Base-by-base conservation (phyloP, 768 basidiomycete species). In the Phaeotremella fagi region DNA sequence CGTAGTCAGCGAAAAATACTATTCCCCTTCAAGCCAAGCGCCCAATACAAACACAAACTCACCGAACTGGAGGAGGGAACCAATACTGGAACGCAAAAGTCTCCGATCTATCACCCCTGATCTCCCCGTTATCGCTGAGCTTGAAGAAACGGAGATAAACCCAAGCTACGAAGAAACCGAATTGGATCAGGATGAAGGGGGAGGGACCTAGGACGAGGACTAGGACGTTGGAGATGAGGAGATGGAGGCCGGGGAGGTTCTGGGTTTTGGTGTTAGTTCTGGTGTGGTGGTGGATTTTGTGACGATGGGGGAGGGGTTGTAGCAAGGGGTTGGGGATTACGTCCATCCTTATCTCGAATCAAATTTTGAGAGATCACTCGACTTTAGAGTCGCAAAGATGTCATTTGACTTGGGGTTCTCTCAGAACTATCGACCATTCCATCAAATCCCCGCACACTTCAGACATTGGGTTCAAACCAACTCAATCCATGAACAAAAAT, bases 111-210 rank as follows among this genome's bases (percentile, higher is more conserved):
- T 99, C 95, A 18, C 95, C 95, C 65, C 94, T 86, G 60, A 77
- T 76, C 3, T 83, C 81, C 28, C 78, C 79, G 3, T 73, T 72
- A 45, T 81, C 77, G 66, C 86, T 87, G 73, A 86, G 85, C 77
- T 98, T 98, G 80, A 97, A 90, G 79, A 99, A 98, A 31, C 95
- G 84, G 28, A 99, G 82, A 76, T 95, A 99, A 49, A 88, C 80
- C 87, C 90, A 99, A 27, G 87, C 82, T 6, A 91, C 87, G 52
- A 95, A 86, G 90, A 94, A 99, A n/a, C 94, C 95, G 72, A 97
- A 99, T 70, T 99, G 95, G 59, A 98, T 91, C 43, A 70, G 64
- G 36, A 73, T 73, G 54, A 66, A 71, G 1, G 74, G 74, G 18
- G 64, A 68, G 20, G 64, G 51, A 15, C 66, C 68, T 23, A 72